Evolutionary conservation across 1,284 basidiomycete genomes (phyloP).

Genomic region (Trametes hirsuta): DNA sequence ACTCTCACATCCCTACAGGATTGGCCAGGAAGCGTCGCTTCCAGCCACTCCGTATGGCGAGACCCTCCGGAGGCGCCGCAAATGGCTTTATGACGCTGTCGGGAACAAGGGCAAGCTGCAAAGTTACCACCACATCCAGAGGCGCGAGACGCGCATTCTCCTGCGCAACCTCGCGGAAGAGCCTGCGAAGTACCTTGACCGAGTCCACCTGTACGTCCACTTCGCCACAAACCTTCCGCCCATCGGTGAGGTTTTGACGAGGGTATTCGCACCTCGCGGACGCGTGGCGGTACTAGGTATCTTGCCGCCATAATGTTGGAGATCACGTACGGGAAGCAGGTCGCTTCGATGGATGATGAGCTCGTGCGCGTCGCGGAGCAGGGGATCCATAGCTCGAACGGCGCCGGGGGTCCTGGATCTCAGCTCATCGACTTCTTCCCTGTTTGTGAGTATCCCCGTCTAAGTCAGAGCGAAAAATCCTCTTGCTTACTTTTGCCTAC

Average conservation of each 20-base stretch:
- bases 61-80: slow-evolving; percentile 34
- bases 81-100: slow-evolving; percentile 34
- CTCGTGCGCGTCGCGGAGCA: slow-evolving; percentile 43
- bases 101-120: slow-evolving; percentile 22
- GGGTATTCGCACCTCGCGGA: no score
- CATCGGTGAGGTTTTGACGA: background rate
- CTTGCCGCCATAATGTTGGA: slow-evolving; percentile 26
- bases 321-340: slow-evolving; percentile 30
- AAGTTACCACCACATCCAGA: slow-evolving; percentile 29
- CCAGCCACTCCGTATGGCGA: slow-evolving; percentile 32
- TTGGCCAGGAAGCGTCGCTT: slow-evolving; percentile 26
- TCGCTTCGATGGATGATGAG: slow-evolving; percentile 26
- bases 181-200: slow-evolving; percentile 27
- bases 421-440: slow-evolving; percentile 29
- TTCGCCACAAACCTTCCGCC: no score
- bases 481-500: background rate
- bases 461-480: background rate
- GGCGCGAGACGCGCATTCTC: slow-evolving; percentile 28
- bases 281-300: slow-evolving; percentile 14
- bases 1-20: slow-evolving; percentile 8
- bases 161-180: slow-evolving; percentile 24
- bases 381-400: slow-evolving; percentile 36
- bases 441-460: slow-evolving; percentile 16
- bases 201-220: slow-evolving; percentile 29
- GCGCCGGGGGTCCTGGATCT: slow-evolving; percentile 10